Base-by-base conservation (phyloP, 2,329 filamentous ascomycete genomes). In the Epichloe typhina region DNA sequence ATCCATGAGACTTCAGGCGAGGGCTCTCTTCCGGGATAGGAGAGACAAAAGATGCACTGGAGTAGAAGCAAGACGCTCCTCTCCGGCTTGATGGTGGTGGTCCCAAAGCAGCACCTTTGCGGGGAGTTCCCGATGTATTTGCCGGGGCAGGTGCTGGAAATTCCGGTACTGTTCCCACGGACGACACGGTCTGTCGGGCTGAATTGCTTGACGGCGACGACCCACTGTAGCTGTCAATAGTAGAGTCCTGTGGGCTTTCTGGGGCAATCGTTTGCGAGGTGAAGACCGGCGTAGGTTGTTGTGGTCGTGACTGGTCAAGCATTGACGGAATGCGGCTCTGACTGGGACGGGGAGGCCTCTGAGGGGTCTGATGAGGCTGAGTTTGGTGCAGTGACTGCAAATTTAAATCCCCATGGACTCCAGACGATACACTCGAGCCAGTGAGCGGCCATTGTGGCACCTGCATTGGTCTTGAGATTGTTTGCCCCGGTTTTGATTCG, bases 21-120 rank as follows among this genome's bases (percentile, higher is more conserved):
- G 77, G 73, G 55, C 75, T 78, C 61, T 89, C 85, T 63, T 89
- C 86, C 0, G 82, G 83, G 49, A 90, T 89, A 0, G 86, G 84
- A 0, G 85, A 85, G 26, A 89, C 83, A 53, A 75, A 83, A 0
- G 83, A 85, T 12, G 72, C 67, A 55, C 74, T 77, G 3, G 83
- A 84, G 58, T 84, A 83, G 53, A 82, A 83, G 0, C 80, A 81
- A 0, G 80, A 83, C 31, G 73, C 74, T 1, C 79, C 80, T 56
- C 80, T 70, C 57, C 80, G 72, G 3, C 78, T 72, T 12, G 75
- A 79, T 3, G 80, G 80, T 0, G 80, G 80, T 17, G 80, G 80
- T 3, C 80, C 79, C 12, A 82, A 62, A 47, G 69, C 76, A 13
- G 74, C 69, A 54, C 75, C 80, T 56, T 73, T 71, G 51, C 77